Evolutionary conservation across 2,329 filamentous ascomycete genomes (phyloP).

Genomic region (Trichoderma sp.): DNA sequence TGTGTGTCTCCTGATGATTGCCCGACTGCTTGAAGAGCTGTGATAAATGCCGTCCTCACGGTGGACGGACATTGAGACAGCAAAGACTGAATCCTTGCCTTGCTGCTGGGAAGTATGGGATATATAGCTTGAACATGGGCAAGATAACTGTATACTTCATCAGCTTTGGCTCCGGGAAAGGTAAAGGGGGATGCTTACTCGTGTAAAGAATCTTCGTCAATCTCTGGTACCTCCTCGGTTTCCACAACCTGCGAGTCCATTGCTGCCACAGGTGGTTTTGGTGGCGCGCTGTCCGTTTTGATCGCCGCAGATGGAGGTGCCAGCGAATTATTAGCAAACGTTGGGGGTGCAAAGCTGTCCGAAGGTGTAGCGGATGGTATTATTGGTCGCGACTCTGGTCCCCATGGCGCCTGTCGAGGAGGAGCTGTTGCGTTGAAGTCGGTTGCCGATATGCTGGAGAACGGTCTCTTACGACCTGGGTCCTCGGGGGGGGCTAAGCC

Average conservation of each 20-base stretch:
- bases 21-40: conserved; percentile 59
- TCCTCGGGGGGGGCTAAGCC: conserved; percentile 33
- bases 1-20: conserved; percentile 43
- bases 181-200: conserved; percentile 37
- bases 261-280: conserved; percentile 35
- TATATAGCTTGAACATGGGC: conserved; percentile 64
- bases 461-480: conserved; percentile 45
- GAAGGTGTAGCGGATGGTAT: conserved; percentile 41
- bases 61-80: conserved; percentile 54
- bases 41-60: conserved; percentile 63
- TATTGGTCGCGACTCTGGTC: conserved; percentile 46
- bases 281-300: conserved; percentile 38
- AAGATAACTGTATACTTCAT: conserved; percentile 53
- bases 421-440: conserved; percentile 41
- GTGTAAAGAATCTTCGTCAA: conserved; percentile 47
- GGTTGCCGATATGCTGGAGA: conserved; percentile 46
- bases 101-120: conserved; percentile 61
- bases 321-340: conserved; percentile 43
- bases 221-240: conserved; percentile 34
- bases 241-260: conserved; percentile 39
- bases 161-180: not conserved
- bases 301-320: conserved; percentile 46
- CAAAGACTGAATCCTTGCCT: conserved; percentile 53
- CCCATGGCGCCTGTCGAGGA: conserved; percentile 46
- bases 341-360: conserved; percentile 30